Base-by-base conservation (phyloP, 768 basidiomycete genomes). In the Leucocoprinus sp. region DNA sequence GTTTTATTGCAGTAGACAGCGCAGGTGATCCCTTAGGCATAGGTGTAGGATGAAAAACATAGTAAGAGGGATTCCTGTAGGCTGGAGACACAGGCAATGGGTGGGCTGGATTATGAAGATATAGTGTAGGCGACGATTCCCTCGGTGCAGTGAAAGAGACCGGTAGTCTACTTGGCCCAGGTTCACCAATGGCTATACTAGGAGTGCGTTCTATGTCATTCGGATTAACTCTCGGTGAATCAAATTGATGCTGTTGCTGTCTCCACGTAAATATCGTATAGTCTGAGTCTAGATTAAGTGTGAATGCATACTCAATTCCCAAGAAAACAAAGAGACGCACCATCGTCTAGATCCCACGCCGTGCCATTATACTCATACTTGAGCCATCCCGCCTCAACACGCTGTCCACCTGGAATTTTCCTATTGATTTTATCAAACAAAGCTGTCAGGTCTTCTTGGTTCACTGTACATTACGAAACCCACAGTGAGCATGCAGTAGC, bases 341-440 rank as follows among this genome's bases (percentile, higher is more conserved):
- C 92, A 57, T 97, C 93, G 58, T 95, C 90, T 8, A 97, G 65
- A 56, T 86, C 84, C 88, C 88, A 96, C 39, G 88, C 61, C 0
- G 78, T 68, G 11, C 80, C 76, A 52, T 80, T 79, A 69, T 78
- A 93, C 50, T 85, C 77, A 58, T 97, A 97, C 56, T 92, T 90
- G 38, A 95, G 66, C 78, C 89, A 91, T 27, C 86, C 84, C 12
- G 84, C 70, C 23, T 78, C 80, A 15, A 92, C 76, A 15, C 76
- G 74, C 49, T 75, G 65, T 14, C 76, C 76, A 43, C 70, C 69
- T 34, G 72, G 69, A 0, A 68, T 56, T 61, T 90, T 92, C 50
- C 77, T 68, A 54, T 72, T 85, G 42, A 92, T 71, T 51, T 82
- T 85, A 57, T 84, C 78, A 55, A 70, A 83, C 6, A 92, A 70